phyloP scores from a whole-genome alignment of 176 grass and related monocot genomes.

The Bothriochloa decipiens region DNA sequence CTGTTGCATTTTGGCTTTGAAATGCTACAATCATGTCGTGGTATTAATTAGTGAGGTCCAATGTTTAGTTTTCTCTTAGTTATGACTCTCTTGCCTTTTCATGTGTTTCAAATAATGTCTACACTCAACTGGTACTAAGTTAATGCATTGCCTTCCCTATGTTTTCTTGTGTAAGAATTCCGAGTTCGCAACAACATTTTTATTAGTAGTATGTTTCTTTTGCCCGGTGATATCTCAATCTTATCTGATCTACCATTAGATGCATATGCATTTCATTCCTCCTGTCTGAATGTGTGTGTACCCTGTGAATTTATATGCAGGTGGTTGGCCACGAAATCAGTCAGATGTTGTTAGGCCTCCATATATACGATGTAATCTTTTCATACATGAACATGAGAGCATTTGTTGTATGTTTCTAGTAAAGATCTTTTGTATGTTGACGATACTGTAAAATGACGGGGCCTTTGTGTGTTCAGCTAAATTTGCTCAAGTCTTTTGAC shows the following conservation, averaged over 20 bases:
- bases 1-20: slow-evolving; percentile 7
- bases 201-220: slow-evolving; percentile 31
- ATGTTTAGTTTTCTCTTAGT: slow-evolving; percentile 24
- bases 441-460: neutral
- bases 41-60: slow-evolving; percentile 24
- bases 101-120: slow-evolving; percentile 11
- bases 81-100: slow-evolving; percentile 25
- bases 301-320: slow-evolving; percentile 6
- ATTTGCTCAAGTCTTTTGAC: too few relatives aligned
- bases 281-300: neutral
- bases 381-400: slow-evolving; percentile 7
- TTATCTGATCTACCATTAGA: slow-evolving; percentile 31
- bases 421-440: slow-evolving; percentile 10
- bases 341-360: slow-evolving; percentile 28
- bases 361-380: slow-evolving; percentile 6
- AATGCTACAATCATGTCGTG: neutral
- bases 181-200: slow-evolving; percentile 5
- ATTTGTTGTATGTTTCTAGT: slow-evolving; percentile 3
- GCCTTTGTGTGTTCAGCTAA: slow-evolving; percentile 10
- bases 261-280: neutral
- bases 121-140: slow-evolving; percentile 16
- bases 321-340: slow-evolving; percentile 22
- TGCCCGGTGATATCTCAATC: slow-evolving; percentile 17
- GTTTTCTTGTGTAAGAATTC: slow-evolving; percentile 14
- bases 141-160: slow-evolving; percentile 28